Conservation (phyloP, 75 land plant genomes). For the Pinus taeda region DNA sequence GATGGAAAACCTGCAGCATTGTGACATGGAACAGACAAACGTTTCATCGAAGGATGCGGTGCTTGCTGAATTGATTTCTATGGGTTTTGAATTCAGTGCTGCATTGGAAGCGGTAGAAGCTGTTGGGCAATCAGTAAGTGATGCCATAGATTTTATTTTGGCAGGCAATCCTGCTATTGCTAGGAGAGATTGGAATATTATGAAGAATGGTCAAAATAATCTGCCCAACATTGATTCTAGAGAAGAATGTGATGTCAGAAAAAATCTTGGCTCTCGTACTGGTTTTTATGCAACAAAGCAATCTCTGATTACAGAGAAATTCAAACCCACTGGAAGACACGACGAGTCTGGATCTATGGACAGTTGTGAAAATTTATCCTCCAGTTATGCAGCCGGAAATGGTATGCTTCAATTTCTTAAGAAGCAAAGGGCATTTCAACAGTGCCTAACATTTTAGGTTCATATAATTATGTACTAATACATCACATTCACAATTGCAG, state of each 20-base stretch:
- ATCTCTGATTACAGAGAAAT: conserved; percentile 6
- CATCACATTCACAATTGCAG: too few species aligned
- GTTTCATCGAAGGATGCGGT: conserved; percentile 1
- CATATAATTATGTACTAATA: too few species aligned
- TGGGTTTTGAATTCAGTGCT: background rate
- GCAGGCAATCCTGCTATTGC: conserved; percentile 5
- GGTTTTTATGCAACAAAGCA: background rate
- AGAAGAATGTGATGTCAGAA: background rate
- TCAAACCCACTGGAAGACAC: background rate
- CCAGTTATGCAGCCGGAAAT: background rate
- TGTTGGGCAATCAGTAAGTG: conserved; percentile 4
- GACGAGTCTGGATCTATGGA: background rate
- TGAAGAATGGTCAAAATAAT: background rate
- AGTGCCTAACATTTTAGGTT: too few species aligned
- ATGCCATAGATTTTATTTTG: conserved; percentile 8
- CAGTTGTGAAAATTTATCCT: background rate
- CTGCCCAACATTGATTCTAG: background rate
- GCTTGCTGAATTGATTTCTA: conserved; percentile 9
- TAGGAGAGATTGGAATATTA: background rate
- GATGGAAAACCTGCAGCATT: background rate
- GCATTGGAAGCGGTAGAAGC: conserved; percentile 8
- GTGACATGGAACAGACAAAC: conserved; percentile 2
- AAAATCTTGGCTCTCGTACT: background rate
- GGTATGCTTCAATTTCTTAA: background rate
- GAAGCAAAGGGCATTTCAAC: too few species aligned